Evolutionary conservation across 257 asterid genomes (phyloP), one percentile per base, ranked within the genome.

Genomic region (Jasminum sambac): DNA sequence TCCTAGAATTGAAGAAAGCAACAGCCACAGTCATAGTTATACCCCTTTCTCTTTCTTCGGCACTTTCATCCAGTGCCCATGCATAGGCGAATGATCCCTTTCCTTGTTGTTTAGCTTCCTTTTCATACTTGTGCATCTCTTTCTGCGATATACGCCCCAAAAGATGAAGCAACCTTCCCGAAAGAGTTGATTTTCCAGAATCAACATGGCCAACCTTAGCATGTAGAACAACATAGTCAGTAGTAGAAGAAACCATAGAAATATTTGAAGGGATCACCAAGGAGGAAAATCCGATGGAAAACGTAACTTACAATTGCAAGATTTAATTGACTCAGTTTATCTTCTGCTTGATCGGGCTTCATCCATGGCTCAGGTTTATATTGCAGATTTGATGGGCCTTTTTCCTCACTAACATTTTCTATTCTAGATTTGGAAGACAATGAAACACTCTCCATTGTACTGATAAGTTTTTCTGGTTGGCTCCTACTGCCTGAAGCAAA

Each of bases 31-130:
- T 91, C 98, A 95, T 95, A 43, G 99, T 95, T 80, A 95, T 89
- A 64, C 99, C 99, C 88, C 99, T 87, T 79, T 95, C 98, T 74
- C 99, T 83, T 85, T 95, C 99, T 83, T 95, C 99, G 36, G 88
- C 83, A 83, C 98, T 88, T 87, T 89, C 99, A 85, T 95, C 99
- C 82, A 95, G 81, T 67, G 98, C 98, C 99, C 99, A 95, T 64
- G 99, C 99, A 80, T 86, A 91, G 77, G 98, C 93, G 83, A 89
- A 95, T 36, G 99, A 91, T 61, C 98, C 99, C 74, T 95, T 95
- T 64, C 99, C 99, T 97, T 95, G 91, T 72, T 86, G 89, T 83
- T 88, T 89, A 78, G 99, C 91, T 87, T 91, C 96, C 67, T 84
- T 91, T 77, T 91, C 97, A 39, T 88, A 74, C 85, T 86, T 95